Conservation (phyloP, 352 stramenopile species). For the Phytophthora multivora region DNA sequence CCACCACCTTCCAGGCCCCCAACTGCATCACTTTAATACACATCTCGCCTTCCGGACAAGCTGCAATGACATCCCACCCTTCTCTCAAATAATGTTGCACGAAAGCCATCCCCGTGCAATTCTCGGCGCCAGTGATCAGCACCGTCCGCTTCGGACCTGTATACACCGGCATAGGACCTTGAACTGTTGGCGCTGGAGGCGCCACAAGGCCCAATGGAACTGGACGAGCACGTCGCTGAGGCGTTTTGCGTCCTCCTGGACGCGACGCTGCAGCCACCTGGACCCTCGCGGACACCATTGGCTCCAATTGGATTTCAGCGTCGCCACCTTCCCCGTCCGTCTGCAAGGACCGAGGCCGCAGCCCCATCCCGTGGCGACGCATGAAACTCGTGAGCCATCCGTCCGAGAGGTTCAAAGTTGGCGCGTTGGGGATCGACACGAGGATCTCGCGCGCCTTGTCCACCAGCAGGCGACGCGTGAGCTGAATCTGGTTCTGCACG, state of each 20-base stretch:
- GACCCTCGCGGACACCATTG: neutral
- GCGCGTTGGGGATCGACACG: constrained; percentile 20
- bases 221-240: constrained; percentile 8
- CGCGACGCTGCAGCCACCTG: constrained; percentile 1
- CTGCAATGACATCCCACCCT: constrained; percentile 50
- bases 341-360: constrained; percentile 29
- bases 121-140: constrained; percentile 50
- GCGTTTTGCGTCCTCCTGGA: constrained; percentile 1
- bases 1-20: constrained; percentile 47
- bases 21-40: constrained; percentile 29
- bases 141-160: constrained; percentile 42
- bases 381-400: constrained; percentile 43
- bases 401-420: constrained; percentile 30
- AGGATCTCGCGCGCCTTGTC: constrained; percentile 32
- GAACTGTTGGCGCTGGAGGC: neutral
- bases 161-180: constrained; percentile 13
- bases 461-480: constrained; percentile 27
- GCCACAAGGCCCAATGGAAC: constrained; percentile 21
- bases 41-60: constrained; percentile 22
- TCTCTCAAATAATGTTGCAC: constrained; percentile 41
- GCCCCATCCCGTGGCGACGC: constrained; percentile 30
- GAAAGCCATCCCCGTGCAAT: constrained; percentile 42
- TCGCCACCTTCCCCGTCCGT: constrained; percentile 25
- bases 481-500: constrained; percentile 18
- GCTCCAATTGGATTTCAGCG: constrained; percentile 17